Evolutionary conservation across 257 asterid species (phyloP), one percentile per base, ranked within the genome.

Genomic region (Coffea eugenioides): DNA sequence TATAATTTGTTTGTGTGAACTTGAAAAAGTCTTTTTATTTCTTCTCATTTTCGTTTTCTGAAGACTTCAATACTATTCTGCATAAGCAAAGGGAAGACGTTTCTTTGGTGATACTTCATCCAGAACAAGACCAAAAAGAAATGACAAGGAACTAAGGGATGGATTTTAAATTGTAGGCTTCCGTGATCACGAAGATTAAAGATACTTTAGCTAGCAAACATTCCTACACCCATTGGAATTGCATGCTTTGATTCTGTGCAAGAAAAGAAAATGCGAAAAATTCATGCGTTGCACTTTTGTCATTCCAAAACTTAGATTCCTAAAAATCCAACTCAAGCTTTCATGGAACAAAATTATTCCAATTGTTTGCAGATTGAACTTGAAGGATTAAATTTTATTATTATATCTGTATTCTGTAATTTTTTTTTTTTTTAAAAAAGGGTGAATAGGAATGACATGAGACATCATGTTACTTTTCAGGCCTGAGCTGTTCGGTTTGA

Each of bases 11-110:
- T 2, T 39, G 43, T 39, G 43, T 39, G 43, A 39, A 39, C 43
- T 39, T 39, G 43, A 39, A 76, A 76, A 76, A 76, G 72, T 76
- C 71, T 31, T 74, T 74, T 74, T 1, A 52, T 15, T 64, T 46
- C 80, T 76, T 64, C 15, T 25, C 62, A 76, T 25, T 25, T 65
- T 76, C 49, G 72, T 65, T 21, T 62, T 64, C 36, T 64, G 36
- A 64, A 45, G 25, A 43, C 57, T 56, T 9, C 3, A 39, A 20
- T 39, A 18, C 3, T 56, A 51, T 39, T 75, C 49, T 61, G 14
- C 68, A 34, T 61, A 41, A 43, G 45, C 59, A 61, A 75, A 43
- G 57, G 43, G 67, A 75, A 75, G 7, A 23, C 4, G 39, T 41
- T 62, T 64, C n/a, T 45, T 43, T 21, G 11, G 43, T 0, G 23